Conservation (phyloP, 2,329 filamentous ascomycete species). For the Rutstroemia sydowiana region DNA sequence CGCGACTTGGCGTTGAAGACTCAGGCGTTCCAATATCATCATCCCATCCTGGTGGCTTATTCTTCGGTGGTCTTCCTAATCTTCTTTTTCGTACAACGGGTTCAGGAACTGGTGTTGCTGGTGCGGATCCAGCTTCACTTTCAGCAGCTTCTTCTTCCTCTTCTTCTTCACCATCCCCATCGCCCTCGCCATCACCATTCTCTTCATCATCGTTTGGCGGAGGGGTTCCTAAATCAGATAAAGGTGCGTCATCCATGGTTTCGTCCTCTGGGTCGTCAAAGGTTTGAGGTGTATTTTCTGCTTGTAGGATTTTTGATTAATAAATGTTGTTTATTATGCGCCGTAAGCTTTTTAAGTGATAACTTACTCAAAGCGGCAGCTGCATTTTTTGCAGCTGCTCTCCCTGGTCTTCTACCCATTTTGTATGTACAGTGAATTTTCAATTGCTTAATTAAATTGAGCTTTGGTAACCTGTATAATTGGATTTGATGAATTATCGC, state of each 20-base stretch:
- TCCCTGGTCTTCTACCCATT: conserved; percentile 43
- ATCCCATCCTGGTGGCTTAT: conserved; percentile 74
- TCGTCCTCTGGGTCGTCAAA: conserved; percentile 40
- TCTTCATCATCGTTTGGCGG: conserved; percentile 32
- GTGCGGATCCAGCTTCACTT: conserved; percentile 39
- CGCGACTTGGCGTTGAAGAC: conserved; percentile 38
- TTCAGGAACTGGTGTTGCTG: conserved; percentile 29
- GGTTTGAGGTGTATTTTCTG: conserved; percentile 42
- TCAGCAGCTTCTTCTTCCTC: conserved; percentile 41
- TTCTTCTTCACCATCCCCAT: conserved; percentile 32
- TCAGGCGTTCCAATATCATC: conserved; percentile 41
- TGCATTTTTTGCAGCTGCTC: conserved; percentile 46
- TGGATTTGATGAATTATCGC: background rate
- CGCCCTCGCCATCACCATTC: conserved; percentile 36
- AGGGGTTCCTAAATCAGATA: conserved; percentile 24
- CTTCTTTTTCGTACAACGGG: conserved; percentile 62
- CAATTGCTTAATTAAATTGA: background rate
- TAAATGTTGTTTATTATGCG: conserved; percentile 11
- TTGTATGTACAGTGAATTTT: background rate
- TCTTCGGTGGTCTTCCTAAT: conserved; percentile 81
- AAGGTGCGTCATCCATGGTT: conserved; percentile 34
- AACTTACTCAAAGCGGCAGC: conserved; percentile 46
- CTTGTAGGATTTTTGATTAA: conserved; percentile 1
- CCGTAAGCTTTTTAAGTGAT: conserved; percentile 10
- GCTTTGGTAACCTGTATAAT: too few relatives aligned